These are phyloP conservation scores for Alternaria hordeiaustralica DNA, from an alignment of 2,329 filamentous ascomycete species.

Conservation along the genomic window DNA sequence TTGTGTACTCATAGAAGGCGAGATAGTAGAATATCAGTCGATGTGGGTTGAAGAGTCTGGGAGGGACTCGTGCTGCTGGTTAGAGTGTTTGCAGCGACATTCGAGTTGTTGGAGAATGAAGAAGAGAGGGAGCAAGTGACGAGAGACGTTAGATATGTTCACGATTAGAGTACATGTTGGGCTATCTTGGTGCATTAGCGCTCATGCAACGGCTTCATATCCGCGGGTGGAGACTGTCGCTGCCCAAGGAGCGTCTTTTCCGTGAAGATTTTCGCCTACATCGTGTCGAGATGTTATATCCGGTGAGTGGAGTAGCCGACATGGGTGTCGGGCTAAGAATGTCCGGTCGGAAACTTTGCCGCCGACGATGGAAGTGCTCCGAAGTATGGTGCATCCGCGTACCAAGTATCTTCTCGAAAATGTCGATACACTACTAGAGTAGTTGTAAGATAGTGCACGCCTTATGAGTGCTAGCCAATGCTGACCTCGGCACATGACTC, in stretches of 20 bases:
- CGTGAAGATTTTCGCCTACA: slow-evolving; percentile 30
- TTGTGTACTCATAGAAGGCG: slow-evolving; percentile 33
- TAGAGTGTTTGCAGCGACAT: neutral
- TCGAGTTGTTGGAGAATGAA: neutral
- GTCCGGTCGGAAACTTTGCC: slow-evolving; percentile 4
- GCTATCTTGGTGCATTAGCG: slow-evolving; percentile 19
- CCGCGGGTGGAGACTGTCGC: slow-evolving; percentile 24
- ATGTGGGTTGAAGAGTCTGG: too few relatives aligned
- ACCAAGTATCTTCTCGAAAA: neutral
- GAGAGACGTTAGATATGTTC: slow-evolving; percentile 12
- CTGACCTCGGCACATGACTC: neutral
- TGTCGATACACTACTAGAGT: neutral
- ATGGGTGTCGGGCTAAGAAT: slow-evolving; percentile 18
- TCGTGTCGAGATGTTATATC: slow-evolving; percentile 23
- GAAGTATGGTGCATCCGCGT: neutral
- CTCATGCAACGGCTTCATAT: slow-evolving; percentile 12
- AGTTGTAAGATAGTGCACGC: neutral
- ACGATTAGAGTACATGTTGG: slow-evolving; percentile 17
- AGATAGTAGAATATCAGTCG: neutral
- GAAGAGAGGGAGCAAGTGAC: slow-evolving; percentile 7
- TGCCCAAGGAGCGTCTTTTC: slow-evolving; percentile 35
- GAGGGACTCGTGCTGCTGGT: neutral
- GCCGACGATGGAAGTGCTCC: neutral
- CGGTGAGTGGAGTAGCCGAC: slow-evolving; percentile 31
- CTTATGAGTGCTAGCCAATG: neutral